phyloP scores from a whole-genome alignment of 2,329 filamentous ascomycete genomes.

The Talaromyces rugulosus region DNA sequence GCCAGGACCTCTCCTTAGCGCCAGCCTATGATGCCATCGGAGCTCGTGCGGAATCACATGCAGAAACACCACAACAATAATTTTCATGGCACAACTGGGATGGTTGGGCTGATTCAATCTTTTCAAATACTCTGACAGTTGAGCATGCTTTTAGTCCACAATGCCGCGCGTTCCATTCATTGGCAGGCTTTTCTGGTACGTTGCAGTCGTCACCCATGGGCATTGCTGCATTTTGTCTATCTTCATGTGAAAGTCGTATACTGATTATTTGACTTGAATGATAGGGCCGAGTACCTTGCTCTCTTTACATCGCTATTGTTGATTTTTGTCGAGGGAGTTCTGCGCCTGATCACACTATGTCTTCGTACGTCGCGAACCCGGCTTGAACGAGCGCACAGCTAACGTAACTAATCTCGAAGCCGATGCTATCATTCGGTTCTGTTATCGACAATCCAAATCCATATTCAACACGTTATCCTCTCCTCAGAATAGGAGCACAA shows the following conservation, averaged over 20 bases:
- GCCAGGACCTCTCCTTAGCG: background rate
- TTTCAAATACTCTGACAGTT: background rate
- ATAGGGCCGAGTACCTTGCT: constrained; percentile 79
- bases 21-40: background rate
- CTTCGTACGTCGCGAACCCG: constrained; percentile 60
- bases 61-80: background rate
- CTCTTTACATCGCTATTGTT: constrained; percentile 79
- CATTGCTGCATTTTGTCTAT: constrained; percentile 4
- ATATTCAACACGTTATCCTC: constrained; percentile 77
- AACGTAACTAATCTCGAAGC: constrained; percentile 46
- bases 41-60: background rate
- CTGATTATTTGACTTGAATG: background rate
- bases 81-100: background rate
- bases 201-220: background rate
- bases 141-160: constrained; percentile 11
- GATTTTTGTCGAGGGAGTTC: constrained; percentile 74
- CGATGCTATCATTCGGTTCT: constrained; percentile 72
- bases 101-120: background rate
- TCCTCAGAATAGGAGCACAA: constrained; percentile 63
- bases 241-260: background rate
- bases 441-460: constrained; percentile 74
- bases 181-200: constrained; percentile 54
- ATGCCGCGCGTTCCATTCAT: constrained; percentile 61
- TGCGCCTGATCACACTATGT: constrained; percentile 81
- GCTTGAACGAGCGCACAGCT: constrained; percentile 13